Conservation (phyloP, 2,329 filamentous ascomycete genomes). For the Verticillium albo-atrum region DNA sequence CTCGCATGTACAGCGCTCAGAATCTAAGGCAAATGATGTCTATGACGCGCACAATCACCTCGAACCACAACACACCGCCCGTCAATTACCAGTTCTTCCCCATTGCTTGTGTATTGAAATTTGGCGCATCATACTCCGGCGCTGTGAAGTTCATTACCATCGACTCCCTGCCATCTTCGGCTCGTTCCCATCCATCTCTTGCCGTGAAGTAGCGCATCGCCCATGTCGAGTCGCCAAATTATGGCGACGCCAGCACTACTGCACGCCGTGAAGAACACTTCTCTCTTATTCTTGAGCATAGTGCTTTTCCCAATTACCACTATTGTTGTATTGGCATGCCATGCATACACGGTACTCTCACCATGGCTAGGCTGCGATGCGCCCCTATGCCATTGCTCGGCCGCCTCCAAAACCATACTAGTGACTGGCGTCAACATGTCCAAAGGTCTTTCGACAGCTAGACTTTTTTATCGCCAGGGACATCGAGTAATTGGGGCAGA, state of each 20-base stretch:
- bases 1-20: too few species aligned
- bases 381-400: background rate
- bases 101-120: background rate
- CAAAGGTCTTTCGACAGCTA: conserved; percentile 63
- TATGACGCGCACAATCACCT: background rate
- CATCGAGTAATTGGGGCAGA: conserved; percentile 72
- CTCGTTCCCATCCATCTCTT: background rate
- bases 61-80: background rate
- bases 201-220: background rate
- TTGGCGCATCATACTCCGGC: background rate
- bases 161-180: background rate
- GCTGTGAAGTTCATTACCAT: background rate
- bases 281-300: background rate
- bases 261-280: background rate
- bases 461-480: conserved; percentile 58
- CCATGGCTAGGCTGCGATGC: background rate
- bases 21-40: background rate
- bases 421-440: conserved; percentile 71
- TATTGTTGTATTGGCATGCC: background rate
- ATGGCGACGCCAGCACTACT: background rate
- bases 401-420: conserved; percentile 46
- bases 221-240: background rate
- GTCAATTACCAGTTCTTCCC: background rate
- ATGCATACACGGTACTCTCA: background rate
- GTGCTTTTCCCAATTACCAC: conserved; percentile 6